Evolutionary conservation across 371 early-diverging fungal species (phyloP), one percentile per base, ranked within the genome.

Genomic region (Mucor sp.): DNA sequence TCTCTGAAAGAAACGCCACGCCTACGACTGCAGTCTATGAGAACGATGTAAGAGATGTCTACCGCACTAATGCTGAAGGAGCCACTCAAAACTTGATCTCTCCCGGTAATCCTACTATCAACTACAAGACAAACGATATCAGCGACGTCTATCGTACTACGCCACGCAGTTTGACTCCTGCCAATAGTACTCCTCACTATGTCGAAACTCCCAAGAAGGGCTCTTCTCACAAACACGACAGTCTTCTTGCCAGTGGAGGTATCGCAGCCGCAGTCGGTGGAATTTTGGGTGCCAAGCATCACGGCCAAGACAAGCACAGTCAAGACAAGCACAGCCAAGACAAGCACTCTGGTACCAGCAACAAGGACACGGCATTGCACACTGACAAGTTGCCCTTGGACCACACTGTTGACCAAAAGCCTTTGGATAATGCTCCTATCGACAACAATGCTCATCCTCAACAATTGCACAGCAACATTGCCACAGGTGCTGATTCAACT

Each of bases 181-280:
- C 35, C 23, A 39, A 23, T 21, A 23, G 37, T 4, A 59, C 59
- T 9, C 59, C 59, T 59, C 33, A 25, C 7, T 32, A 57, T 19
- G 7, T 7, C 4, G 30, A 7, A 9, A n/a, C 57, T 17, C 57
- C 57, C 6, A 28, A 30, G 32, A 32, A 47, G 14, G 48, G 11
- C 0, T 28, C 30, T 47, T 17, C 30, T 48, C 6, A 43, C 47
- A 43, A 28, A 6, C n/a, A 61, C 19, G 12, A 30, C 4, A 47
- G 19, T 32, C n/a, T 43, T 61, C 30, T 48, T 3, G 62, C 43
- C 11, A n/a, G n/a, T 30, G 62, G 28, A 30, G 62, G 62, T 21
- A 61, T 32, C 32, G 62, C 47, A 47, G 47, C 32, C 9, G 62
- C 47, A 23, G 39, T 59, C 6, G 59, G 59, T 33, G 57, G 57